Conservation (phyloP, 768 basidiomycete species). For the Suillus weaverae region DNA sequence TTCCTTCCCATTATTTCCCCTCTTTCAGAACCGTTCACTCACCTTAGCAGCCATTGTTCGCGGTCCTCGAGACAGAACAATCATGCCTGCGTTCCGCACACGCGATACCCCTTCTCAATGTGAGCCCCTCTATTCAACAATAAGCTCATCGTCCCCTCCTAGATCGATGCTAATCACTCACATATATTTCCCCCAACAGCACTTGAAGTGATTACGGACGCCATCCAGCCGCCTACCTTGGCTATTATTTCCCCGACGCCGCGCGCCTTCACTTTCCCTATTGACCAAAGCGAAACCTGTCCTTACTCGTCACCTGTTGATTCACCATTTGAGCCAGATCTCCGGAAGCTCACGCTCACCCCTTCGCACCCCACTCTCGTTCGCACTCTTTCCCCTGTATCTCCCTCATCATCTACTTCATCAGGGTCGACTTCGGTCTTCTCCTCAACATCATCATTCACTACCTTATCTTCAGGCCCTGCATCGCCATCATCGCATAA, state of each 20-base stretch:
- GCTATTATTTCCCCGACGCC: constrained; percentile 62
- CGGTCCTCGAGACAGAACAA: constrained; percentile 34
- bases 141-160: constrained; percentile 9
- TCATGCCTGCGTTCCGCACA: constrained; percentile 81
- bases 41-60: constrained; percentile 34
- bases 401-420: constrained; percentile 25
- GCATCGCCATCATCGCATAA: constrained; percentile 40
- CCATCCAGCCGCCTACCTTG: constrained; percentile 51
- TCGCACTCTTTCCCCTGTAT: constrained; percentile 45
- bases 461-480: constrained; percentile 32
- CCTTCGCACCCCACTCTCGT: constrained; percentile 41
- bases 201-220: constrained; percentile 76
- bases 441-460: constrained; percentile 39
- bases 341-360: constrained; percentile 44
- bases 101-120: constrained; percentile 65
- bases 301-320: constrained; percentile 65
- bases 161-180: constrained; percentile 18
- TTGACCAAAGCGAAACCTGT: constrained; percentile 43
- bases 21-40: constrained; percentile 36
- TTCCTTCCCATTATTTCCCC: constrained; percentile 35
- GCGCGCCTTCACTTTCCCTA: constrained; percentile 49
- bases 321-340: constrained; percentile 76
- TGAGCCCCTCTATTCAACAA: constrained; percentile 25
- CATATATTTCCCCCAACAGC: constrained; percentile 36
- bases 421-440: constrained; percentile 45